A percentile compares a stretch with the other conserved stretches of the same genome.
Conservation (phyloP, 1,284 basidiomycete genomes). For the Boletus albobrunnescens region DNA sequence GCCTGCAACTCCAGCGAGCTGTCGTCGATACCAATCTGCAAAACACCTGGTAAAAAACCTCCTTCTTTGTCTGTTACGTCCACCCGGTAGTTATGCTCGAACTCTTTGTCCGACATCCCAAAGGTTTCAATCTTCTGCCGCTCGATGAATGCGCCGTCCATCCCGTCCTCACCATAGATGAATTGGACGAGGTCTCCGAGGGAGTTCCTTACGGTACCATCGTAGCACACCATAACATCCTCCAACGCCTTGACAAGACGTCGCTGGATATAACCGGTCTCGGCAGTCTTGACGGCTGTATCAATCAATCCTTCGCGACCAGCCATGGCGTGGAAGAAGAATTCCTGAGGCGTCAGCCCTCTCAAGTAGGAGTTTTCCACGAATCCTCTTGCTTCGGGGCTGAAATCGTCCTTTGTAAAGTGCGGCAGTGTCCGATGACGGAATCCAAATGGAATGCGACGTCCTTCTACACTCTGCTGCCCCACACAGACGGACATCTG, state of each 20-base stretch:
- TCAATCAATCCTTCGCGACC: conserved; percentile 99
- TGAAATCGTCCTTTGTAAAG: conserved; percentile 99
- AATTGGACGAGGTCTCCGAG: conserved; percentile 95
- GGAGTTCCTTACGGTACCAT: conserved; percentile 97
- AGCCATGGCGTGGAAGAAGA: conserved; percentile 99
- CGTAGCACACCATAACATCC: conserved; percentile 96
- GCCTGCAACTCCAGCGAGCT: conserved; percentile 86
- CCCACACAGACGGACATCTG: conserved; percentile 99
- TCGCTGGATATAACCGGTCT: conserved; percentile 99
- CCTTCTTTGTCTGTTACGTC: conserved; percentile 82
- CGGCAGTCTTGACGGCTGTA: conserved; percentile 99
- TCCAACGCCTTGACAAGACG: conserved; percentile 97
- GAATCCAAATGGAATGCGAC: conserved; percentile 98
- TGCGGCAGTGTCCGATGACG: conserved; percentile 94
- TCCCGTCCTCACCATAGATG: conserved; percentile 96
- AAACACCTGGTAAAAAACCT: conserved; percentile 74
- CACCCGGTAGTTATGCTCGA: conserved; percentile 88
- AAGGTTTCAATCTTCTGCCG: conserved; percentile 91
- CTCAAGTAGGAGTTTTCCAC: conserved; percentile 99
- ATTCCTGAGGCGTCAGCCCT: conserved; percentile 96
- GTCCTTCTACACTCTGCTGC: conserved; percentile 97
- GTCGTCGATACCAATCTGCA: conserved; percentile 95
- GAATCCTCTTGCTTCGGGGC: conserved; percentile 97
- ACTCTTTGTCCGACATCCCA: conserved; percentile 77
- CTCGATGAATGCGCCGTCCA: conserved; percentile 98